Conservation (phyloP, 2,329 filamentous ascomycete genomes). For the Talaromyces islandicus region DNA sequence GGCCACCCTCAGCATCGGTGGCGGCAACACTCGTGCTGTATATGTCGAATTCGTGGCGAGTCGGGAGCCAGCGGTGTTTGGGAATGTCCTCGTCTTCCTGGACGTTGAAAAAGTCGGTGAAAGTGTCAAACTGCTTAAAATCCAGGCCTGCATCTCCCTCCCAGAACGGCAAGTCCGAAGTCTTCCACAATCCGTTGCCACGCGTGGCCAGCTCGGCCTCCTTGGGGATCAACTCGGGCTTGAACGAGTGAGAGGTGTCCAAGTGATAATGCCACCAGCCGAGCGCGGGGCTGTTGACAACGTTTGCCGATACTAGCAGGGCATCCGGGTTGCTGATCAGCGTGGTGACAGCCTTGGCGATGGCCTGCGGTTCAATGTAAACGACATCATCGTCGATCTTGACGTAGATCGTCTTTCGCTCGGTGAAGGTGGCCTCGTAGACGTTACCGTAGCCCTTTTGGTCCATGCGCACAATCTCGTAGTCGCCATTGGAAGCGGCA, state of each 20-base stretch:
- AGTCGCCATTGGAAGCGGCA: constrained; percentile 2
- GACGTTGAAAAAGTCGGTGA: constrained; percentile 7
- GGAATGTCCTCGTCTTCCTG: constrained; percentile 5
- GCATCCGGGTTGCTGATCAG: constrained; percentile 10
- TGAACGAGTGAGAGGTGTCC: constrained; percentile 6
- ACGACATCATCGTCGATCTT: constrained; percentile 11
- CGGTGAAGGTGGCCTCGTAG: constrained; percentile 9
- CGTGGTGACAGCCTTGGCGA: constrained; percentile 7
- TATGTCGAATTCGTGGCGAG: constrained; percentile 6
- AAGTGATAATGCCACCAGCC: constrained; percentile 12
- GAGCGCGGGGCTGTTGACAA: constrained; percentile 9
- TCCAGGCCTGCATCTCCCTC: constrained; percentile 1
- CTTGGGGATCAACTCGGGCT: constrained; percentile 8
- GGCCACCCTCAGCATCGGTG: constrained; percentile 5
- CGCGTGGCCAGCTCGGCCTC: constrained; percentile 6
- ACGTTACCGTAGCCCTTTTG: constrained; percentile 10
- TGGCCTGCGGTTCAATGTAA: constrained; percentile 7
- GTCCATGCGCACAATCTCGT: constrained; percentile 8
- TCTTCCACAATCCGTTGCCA: constrained; percentile 9
- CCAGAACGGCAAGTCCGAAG: constrained; percentile 7
- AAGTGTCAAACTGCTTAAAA: constrained; percentile 5
- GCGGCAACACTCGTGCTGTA: constrained; percentile 10
- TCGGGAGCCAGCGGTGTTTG: constrained; percentile 10
- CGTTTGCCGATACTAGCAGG: constrained; percentile 9
- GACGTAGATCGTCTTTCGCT: constrained; percentile 9